Evolutionary conservation across 75 land plant species (phyloP), one percentile per base, ranked within the genome.

Genomic region (Sequoia sempervirens): DNA sequence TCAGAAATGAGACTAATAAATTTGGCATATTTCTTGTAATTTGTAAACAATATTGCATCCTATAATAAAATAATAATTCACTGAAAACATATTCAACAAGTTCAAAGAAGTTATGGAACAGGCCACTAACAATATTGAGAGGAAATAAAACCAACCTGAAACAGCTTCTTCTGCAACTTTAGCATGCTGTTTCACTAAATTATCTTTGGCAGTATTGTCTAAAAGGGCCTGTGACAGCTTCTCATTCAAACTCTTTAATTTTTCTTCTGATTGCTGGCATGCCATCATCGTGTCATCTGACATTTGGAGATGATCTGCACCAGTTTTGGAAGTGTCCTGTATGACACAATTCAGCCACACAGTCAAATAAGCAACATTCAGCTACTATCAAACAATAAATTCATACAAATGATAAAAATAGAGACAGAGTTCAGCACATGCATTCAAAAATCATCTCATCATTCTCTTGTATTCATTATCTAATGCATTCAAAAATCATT

Each of bases 131-230:
- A 76, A 76, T 41, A 40, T 76, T 7, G n/a, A 74, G 40, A 40
- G 43, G 46, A 38, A 87, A 46, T 2, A 64, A 64, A 69, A 41
- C 56, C 53, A 89, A 96, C 97, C 99, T 83, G 94, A 81, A 53
- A 97, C 90, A 84, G 99, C 96, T 88, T 95, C 97, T 88, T 96
- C 97, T 10, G 97, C 94, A 86, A 95, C 97, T 88, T 91, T 95
- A 38, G 90, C 88, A 86, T 95, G 95, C 82, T 95, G 94, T 84
- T 93, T 90, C 52, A 92, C 93, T 83, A 97, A 82, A 81, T 90
- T 93, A 54, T 97, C 97, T 80, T 97, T 97, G 30, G 85, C 94
- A 66, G 87, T 88, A 54, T 90, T 85, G 81, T 91, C 93, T 36
- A 87, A 50, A 32, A 93, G 80, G 70, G 95, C 99, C 80, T 87